Evolutionary conservation across 495 filamentous ascomycete species (phyloP), one percentile per base, ranked within the genome.

Genomic region (Penicillium longicatenatum): DNA sequence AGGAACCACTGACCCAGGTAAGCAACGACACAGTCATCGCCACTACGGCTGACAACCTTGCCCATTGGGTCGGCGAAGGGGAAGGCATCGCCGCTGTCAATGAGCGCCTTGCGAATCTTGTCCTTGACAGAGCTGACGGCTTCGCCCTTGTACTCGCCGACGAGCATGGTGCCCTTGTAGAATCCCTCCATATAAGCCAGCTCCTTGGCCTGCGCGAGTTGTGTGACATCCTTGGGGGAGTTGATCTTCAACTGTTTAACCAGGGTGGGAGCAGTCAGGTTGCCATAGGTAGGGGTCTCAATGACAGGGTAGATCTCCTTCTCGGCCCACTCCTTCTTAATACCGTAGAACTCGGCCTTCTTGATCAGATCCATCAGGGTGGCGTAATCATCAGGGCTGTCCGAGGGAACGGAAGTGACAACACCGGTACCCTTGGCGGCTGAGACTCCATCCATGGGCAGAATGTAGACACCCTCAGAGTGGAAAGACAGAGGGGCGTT

Each of bases 141-240:
- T 73, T 92, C 83, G 26, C 92, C 94, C 72, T 87, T 90, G 76
- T 89, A 97, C 20, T 96, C 90, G 46, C 94, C 94, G 52, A 89
- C 81, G 41, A 91, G 72, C 90, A 98, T 94, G 42, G 82, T 90
- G 49, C 94, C 94, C 75, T 95, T 89, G 79, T 98, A 98, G 79
- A 90, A 97, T n/a, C 90, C 94, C 69, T 96, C 93, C 70, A 92
- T 95, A 78, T 98, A 98, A 5, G 94, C 94, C 47, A 93, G 75
- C 56, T 98, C 93, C 76, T 98, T 98, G 30, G 94, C 94, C 77
- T 97, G 88, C 22, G 87, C 87, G 16, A 98, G 85, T 75, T 88
- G 89, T 69, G 89, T 96, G 16, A 85, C 80, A 65, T 98, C 94
- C 74, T 97, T 98, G 53, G 94, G 93, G 6, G 92, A 96, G 63